Conservation (phyloP, 2,329 filamentous ascomycete genomes). For the Trichoderma koningii region DNA sequence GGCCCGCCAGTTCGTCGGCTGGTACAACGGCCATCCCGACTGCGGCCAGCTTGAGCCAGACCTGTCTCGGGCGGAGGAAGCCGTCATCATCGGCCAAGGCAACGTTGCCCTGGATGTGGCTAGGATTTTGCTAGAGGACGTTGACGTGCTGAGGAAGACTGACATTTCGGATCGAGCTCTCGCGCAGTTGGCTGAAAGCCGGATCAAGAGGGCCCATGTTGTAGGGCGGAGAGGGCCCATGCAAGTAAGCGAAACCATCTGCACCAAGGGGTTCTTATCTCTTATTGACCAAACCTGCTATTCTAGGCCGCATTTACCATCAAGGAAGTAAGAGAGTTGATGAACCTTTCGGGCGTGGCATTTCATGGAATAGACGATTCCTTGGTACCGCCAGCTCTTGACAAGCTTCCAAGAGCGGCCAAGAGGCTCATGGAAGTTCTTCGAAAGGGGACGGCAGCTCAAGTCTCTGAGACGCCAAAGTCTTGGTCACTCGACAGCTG, state of each 20-base stretch:
- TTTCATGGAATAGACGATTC: constrained; percentile 69
- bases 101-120: constrained; percentile 96
- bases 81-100: constrained; percentile 87
- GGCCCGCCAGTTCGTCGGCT: constrained; percentile 90
- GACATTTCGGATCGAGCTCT: constrained; percentile 89
- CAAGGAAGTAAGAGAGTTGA: constrained; percentile 87
- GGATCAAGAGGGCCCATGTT: constrained; percentile 77
- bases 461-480: constrained; percentile 48
- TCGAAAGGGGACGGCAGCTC: constrained; percentile 64
- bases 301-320: constrained; percentile 85
- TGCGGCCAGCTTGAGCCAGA: constrained; percentile 72
- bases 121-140: constrained; percentile 76
- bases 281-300: background rate
- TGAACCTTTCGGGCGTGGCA: constrained; percentile 70
- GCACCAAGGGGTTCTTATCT: background rate
- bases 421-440: constrained; percentile 80
- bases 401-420: constrained; percentile 71
- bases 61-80: constrained; percentile 74
- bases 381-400: constrained; percentile 68
- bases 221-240: constrained; percentile 86
- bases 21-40: constrained; percentile 96
- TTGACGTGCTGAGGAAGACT: constrained; percentile 73
- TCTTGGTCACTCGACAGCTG: constrained; percentile 87
- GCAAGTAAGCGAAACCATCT: constrained; percentile 58
- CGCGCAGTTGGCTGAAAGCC: constrained; percentile 70